Percentiles rank a stretch among this genome's conserved stretches.
Conservation (phyloP, 768 basidiomycete species). For the Paxillus involutus region DNA sequence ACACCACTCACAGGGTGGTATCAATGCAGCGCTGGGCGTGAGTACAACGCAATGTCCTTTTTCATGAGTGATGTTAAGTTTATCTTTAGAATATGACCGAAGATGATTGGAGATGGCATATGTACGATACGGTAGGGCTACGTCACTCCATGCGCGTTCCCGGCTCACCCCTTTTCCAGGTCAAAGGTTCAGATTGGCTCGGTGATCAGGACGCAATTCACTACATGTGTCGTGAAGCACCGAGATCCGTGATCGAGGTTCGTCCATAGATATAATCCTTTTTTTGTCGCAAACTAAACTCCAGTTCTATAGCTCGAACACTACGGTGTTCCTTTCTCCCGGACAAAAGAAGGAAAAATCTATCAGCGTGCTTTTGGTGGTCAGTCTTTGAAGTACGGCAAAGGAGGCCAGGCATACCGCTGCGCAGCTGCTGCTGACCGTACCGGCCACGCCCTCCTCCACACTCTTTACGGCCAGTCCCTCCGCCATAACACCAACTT, state of each 20-base stretch:
- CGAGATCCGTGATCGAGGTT: slow-evolving; percentile 90
- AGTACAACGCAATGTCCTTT: slow-evolving; percentile 26
- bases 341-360: slow-evolving; percentile 98
- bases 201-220: slow-evolving; percentile 99
- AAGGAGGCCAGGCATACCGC: slow-evolving; percentile 98
- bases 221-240: slow-evolving; percentile 99
- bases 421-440: slow-evolving; percentile 99
- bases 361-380: slow-evolving; percentile 99
- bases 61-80: slow-evolving; percentile 4
- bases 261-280: slow-evolving; percentile 5
- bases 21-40: slow-evolving; percentile 96
- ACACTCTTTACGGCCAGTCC: slow-evolving; percentile 99
- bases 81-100: slow-evolving; percentile 89
- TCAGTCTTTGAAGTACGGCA: slow-evolving; percentile 94
- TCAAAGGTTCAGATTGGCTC: slow-evolving; percentile 99
- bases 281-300: neutral
- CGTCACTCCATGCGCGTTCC: neutral
- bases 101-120: slow-evolving; percentile 99
- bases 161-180: slow-evolving; percentile 45
- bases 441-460: slow-evolving; percentile 96
- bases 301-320: slow-evolving; percentile 79
- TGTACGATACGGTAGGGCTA: slow-evolving; percentile 85
- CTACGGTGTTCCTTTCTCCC: slow-evolving; percentile 97
- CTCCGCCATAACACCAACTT: slow-evolving; percentile 99
- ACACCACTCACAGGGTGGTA: slow-evolving; percentile 69